Conservation (phyloP, 345 rosid genomes). For the Rhizophora apiculata region DNA sequence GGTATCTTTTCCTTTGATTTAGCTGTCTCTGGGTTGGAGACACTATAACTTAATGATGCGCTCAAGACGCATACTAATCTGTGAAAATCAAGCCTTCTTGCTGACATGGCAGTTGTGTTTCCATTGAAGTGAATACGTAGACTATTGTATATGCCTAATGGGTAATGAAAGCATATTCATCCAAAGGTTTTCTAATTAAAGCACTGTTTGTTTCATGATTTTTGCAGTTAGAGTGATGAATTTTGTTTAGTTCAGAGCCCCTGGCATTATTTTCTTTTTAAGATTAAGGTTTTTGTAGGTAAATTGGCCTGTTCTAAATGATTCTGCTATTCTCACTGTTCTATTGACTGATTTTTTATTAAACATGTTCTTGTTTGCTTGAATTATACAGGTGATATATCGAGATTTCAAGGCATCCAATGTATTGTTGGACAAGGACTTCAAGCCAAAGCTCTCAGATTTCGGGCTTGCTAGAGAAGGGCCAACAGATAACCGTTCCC, state of each 20-base stretch:
- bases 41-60: not conserved
- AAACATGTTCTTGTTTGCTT: not conserved
- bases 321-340: not conserved
- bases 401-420: conserved; percentile 91
- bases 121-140: not conserved
- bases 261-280: too few species aligned
- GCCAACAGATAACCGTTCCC: conserved; percentile 67
- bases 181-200: not conserved
- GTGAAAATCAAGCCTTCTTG: not conserved
- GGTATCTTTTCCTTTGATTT: conserved; percentile 35
- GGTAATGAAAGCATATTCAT: not conserved
- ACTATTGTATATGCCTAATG: not conserved
- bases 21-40: not conserved
- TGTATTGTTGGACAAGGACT: conserved; percentile 66
- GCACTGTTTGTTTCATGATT: too few species aligned
- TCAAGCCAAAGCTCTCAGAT: conserved; percentile 76
- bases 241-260: too few species aligned
- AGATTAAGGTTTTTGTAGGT: too few species aligned
- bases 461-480: conserved; percentile 99
- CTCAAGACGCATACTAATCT: not conserved
- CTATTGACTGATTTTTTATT: conserved; percentile 6
- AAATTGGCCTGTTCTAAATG: too few species aligned
- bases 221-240: too few species aligned
- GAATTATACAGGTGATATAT: conserved; percentile 63
- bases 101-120: not conserved